Base-by-base conservation (phyloP, 176 grass and related monocot species). In the Aegilops tauschii region DNA sequence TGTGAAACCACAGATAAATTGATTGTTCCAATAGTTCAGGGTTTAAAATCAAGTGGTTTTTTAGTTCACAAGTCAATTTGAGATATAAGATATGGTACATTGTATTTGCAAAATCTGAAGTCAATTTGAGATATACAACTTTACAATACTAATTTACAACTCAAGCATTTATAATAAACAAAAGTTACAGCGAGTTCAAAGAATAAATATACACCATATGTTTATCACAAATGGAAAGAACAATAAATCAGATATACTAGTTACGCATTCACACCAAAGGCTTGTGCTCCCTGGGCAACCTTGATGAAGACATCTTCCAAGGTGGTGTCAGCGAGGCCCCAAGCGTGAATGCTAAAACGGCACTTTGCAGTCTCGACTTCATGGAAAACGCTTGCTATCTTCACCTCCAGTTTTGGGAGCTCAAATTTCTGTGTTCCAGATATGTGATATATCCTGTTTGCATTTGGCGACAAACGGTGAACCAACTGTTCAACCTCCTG, bases 391-490 rank as follows among this genome's bases (percentile, higher is more conserved):
- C 78, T 40, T 6, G 69, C 67, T 37, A 86, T 89, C 34, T 14
- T 86, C 58, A 86, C 5, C 8, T 73, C 86, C 56, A 80, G 77
- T 83, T 86, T 89, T 18, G 90, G 73, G 34, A 92, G 58, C 78
- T 89, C 79, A 12, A 89, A 89, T 80, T 89, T 89, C 6, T 92
- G 90, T 3, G 83, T 88, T 32, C 90, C 90, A 0, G 86, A 65
- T 66, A 92, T 77, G 58, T 4, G 82, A 83, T 88, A 88, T n/a
- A 78, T 25, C 58, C 32, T 72, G 4, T 80, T 89, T 11, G 42
- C 68, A 1, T 18, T 54, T 2, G 75, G 90, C 16, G 75, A 92
- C 10, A 92, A 32, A 13, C 34, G 62, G 58, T 1, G 79, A 25
- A 86, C 83, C 0, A 86, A 37, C 5, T 66, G 50, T n/a, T 82